Percentiles rank a stretch among this genome's conserved stretches.
Conservation (phyloP, 2,329 filamentous ascomycete species). For the Davidsoniella australis region DNA sequence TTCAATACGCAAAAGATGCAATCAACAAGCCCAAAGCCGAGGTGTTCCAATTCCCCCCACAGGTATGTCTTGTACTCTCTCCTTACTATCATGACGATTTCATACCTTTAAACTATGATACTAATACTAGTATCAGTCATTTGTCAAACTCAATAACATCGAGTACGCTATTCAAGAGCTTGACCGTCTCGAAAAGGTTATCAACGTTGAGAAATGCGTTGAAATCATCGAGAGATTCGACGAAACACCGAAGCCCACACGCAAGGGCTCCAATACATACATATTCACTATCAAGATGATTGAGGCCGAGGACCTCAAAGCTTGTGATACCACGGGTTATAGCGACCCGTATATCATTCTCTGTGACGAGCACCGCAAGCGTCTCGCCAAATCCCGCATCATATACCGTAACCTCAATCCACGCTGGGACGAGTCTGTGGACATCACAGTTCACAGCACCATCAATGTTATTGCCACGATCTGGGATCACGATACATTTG, state of each 20-base stretch:
- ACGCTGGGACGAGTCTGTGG: slow-evolving; percentile 91
- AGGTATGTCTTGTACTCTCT: slow-evolving; percentile 37
- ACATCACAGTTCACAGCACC: slow-evolving; percentile 81
- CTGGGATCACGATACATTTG: slow-evolving; percentile 96
- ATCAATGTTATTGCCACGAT: slow-evolving; percentile 92
- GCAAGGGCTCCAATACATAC: slow-evolving; percentile 63
- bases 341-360: slow-evolving; percentile 96
- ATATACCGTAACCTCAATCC: slow-evolving; percentile 83
- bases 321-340: slow-evolving; percentile 86
- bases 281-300: slow-evolving; percentile 99
- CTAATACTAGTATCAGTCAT: slow-evolving; percentile 43
- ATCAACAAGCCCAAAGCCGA: slow-evolving; percentile 90
- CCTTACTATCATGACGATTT: neutral
- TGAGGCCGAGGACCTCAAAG: slow-evolving; percentile 91
- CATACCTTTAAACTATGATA: slow-evolving; percentile 6
- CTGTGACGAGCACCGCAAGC: slow-evolving; percentile 93
- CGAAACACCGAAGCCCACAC: slow-evolving; percentile 46
- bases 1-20: slow-evolving; percentile 84
- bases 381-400: slow-evolving; percentile 83
- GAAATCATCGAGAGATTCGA: slow-evolving; percentile 60
- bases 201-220: slow-evolving; percentile 84
- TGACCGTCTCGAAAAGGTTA: slow-evolving; percentile 72
- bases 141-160: slow-evolving; percentile 95
- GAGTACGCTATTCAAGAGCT: slow-evolving; percentile 87
- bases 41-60: slow-evolving; percentile 89